Evolutionary conservation across 306 rosid species (phyloP).

Genomic region (Notholithocarpus densiflorus): DNA sequence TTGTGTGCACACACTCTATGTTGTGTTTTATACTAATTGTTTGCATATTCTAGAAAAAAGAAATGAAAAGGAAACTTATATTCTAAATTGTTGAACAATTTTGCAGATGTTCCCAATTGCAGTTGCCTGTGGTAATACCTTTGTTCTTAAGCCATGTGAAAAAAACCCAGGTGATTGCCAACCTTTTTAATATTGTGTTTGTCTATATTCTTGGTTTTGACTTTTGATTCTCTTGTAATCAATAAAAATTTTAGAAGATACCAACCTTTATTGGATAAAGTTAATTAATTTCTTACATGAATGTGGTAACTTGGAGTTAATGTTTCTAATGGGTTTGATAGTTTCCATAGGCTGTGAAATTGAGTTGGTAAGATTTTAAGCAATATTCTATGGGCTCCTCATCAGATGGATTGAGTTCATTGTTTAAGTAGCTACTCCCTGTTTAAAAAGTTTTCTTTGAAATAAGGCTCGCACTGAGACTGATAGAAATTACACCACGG

Average conservation of each 20-base stretch:
- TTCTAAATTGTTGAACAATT: constrained; percentile 12
- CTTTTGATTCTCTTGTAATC: neutral
- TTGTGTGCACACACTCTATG: neutral
- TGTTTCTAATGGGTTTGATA: neutral
- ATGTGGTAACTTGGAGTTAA: neutral
- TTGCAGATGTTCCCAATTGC: constrained; percentile 77
- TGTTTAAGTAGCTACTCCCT: neutral
- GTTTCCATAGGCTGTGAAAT: neutral
- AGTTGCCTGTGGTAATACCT: constrained; percentile 73
- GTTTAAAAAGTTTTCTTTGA: neutral
- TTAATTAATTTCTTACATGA: neutral
- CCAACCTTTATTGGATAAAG: neutral
- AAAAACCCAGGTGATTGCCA: constrained; percentile 51
- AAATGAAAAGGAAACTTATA: neutral
- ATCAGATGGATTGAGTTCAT: neutral
- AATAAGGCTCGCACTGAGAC: neutral
- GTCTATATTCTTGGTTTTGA: neutral
- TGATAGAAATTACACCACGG: neutral
- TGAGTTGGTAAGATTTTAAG: neutral
- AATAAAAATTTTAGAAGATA: neutral
- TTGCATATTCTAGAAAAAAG: neutral
- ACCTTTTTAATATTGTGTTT: constrained; percentile 8
- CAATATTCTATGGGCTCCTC: neutral
- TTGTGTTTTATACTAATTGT: constrained; percentile 3
- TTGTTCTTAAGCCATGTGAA: constrained; percentile 72